Evolutionary conservation across 2,329 filamentous ascomycete species (phyloP).

Genomic region (Ophiosphaerella narmari): DNA sequence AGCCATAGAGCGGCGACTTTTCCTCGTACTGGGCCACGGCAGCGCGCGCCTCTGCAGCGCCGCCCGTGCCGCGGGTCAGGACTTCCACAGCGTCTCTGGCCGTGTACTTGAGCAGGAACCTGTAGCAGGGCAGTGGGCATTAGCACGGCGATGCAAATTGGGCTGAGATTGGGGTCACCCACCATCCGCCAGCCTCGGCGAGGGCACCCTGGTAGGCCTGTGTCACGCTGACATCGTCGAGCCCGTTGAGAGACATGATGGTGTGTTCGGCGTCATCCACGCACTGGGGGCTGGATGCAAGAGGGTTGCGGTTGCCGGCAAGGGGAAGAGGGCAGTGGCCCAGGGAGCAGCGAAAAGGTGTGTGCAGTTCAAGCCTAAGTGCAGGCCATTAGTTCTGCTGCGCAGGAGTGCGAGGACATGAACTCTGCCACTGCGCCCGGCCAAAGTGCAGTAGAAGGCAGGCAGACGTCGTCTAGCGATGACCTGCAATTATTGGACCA

Average conservation of each 20-base stretch:
- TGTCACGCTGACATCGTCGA: conserved; percentile 79
- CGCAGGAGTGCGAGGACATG: conserved; percentile 1
- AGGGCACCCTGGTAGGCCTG: conserved; percentile 82
- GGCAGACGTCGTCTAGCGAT: not conserved
- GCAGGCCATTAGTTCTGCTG: conserved; percentile 17
- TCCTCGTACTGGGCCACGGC: conserved; percentile 80
- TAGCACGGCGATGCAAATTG: conserved; percentile 21
- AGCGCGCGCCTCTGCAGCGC: conserved; percentile 81
- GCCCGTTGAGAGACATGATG: conserved; percentile 91
- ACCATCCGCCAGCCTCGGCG: conserved; percentile 93
- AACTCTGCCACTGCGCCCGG: conserved; percentile 8
- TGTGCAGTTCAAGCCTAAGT: conserved; percentile 12
- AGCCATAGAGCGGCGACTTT: conserved; percentile 86
- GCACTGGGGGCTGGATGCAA: not conserved
- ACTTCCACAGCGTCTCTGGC: conserved; percentile 87
- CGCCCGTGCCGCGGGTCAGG: conserved; percentile 75
- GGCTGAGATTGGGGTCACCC: conserved; percentile 45
- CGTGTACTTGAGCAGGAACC: conserved; percentile 93
- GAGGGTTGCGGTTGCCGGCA: conserved; percentile 6
- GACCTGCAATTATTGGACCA: not conserved
- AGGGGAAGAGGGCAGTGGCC: not conserved
- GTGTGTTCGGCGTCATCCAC: conserved; percentile 11
- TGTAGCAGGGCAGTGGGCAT: conserved; percentile 47
- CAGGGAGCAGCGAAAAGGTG: not conserved
- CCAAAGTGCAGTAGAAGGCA: conserved; percentile 1